Evolutionary conservation across 2,329 filamentous ascomycete species (phyloP).

Genomic region (Alternaria sp.): DNA sequence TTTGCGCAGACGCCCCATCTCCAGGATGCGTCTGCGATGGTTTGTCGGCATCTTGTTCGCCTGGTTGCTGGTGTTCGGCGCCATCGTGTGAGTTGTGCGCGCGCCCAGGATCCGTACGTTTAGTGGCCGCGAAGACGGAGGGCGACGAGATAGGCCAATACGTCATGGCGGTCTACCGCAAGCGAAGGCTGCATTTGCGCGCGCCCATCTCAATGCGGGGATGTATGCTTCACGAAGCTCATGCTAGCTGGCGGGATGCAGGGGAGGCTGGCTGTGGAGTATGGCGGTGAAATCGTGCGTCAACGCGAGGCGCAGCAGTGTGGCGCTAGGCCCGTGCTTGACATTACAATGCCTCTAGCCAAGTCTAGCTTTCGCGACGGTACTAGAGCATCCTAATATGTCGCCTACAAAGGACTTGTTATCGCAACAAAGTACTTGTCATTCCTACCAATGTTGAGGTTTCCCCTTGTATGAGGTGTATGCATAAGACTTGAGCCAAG

Average conservation of each 20-base stretch:
- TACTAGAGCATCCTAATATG: too few species aligned
- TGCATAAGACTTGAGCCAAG: neutral
- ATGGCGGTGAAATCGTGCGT: slow-evolving; percentile 21
- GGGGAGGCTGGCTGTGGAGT: slow-evolving; percentile 37
- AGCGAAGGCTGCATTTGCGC: slow-evolving; percentile 50
- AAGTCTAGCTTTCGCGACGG: too few species aligned
- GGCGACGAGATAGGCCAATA: slow-evolving; percentile 92
- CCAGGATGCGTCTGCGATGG: slow-evolving; percentile 18
- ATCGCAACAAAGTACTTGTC: neutral
- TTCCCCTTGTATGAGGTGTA: too few species aligned
- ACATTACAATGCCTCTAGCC: too few species aligned
- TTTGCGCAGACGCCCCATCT: slow-evolving; percentile 18
- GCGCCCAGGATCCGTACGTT: slow-evolving; percentile 65
- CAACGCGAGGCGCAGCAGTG: slow-evolving; percentile 26
- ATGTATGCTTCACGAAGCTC: slow-evolving; percentile 30
- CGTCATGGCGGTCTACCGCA: slow-evolving; percentile 66
- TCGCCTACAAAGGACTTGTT: too few species aligned
- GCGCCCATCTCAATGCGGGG: slow-evolving; percentile 44
- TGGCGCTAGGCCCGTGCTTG: slow-evolving; percentile 22
- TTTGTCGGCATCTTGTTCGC: slow-evolving; percentile 31
- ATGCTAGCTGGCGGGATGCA: slow-evolving; percentile 35
- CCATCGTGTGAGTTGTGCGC: slow-evolving; percentile 71
- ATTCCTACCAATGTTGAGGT: too few species aligned
- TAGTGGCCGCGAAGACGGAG: slow-evolving; percentile 81
- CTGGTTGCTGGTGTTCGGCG: slow-evolving; percentile 35